Evolutionary conservation across 2,329 filamentous ascomycete species (phyloP).

Genomic region (Graphiopsis chlorocephala): DNA sequence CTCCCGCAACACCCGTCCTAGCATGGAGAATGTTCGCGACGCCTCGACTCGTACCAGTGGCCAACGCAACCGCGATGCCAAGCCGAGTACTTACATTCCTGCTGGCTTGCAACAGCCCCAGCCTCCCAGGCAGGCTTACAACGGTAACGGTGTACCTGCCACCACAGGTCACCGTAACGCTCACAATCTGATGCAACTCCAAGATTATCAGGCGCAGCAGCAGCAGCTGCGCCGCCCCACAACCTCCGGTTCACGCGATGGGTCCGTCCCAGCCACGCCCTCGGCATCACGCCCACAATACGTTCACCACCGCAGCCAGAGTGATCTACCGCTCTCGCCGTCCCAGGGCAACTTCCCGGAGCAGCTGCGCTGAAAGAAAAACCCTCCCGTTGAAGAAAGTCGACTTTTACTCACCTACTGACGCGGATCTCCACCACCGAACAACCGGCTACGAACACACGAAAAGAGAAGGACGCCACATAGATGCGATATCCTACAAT

Average conservation of each 20-base stretch:
- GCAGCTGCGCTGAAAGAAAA: constrained; percentile 1
- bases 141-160: background rate
- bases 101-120: constrained; percentile 18
- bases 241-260: background rate
- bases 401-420: background rate
- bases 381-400: background rate
- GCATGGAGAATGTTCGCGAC: constrained; percentile 8
- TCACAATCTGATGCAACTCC: background rate
- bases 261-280: background rate
- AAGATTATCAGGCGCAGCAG: background rate
- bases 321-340: constrained; percentile 19
- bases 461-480: constrained; percentile 18
- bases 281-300: background rate
- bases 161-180: constrained; percentile 3
- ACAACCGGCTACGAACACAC: background rate
- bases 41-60: background rate
- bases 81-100: constrained; percentile 26
- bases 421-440: background rate
- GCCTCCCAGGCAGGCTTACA: background rate
- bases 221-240: constrained; percentile 7
- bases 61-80: constrained; percentile 10
- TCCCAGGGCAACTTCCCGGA: constrained; percentile 8
- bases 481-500: constrained; percentile 14
- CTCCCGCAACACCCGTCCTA: constrained; percentile 4
- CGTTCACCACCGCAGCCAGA: constrained; percentile 20